Base-by-base conservation (phyloP, 2,329 filamentous ascomycete genomes). In the Trichoderma semiorbis region DNA sequence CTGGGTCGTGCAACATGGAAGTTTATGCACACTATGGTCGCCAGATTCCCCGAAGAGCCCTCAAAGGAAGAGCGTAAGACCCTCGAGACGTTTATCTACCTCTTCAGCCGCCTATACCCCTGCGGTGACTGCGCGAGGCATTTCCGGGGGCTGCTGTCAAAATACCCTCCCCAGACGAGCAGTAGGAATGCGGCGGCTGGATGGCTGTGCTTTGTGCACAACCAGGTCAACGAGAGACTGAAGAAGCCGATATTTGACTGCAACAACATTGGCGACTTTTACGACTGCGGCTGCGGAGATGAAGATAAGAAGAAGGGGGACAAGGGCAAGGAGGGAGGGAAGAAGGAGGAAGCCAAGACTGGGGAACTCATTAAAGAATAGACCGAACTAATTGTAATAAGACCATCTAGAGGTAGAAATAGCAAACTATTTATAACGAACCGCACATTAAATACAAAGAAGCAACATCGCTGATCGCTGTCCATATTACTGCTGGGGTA, bases 221-320 rank as follows among this genome's bases (percentile, higher is more conserved):
- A 92, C 76, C 81, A 88, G 75, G 90, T 92, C 72, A 92, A 92
- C 77, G 85, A 87, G 81, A 83, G 89, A 70, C 81, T 92, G 36
- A 81, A 87, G 76, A 92, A 92, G 80, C 82, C 84, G 5, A 73
- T 85, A 14, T 92, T 92, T 75, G 89, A 92, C 79, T 92, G 90
- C 76, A 87, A 84, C 72, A 88, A 89, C 34, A 90, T 92, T 77
- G 90, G 90, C 18, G 90, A 92, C 76, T 90, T 91, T 78, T 92
- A 92, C 80, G 90, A 92, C 78, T 92, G 90, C 77, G 90, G 90
- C 0, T 92, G 90, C 76, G 90, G 89, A 16, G 90, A 91, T n/a
- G 89, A 90, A 73, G 85, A 85, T 21, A 84, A 85, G 76, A 83
- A 85, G 74, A 83, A 81, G 76, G 39, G 34, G 16, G 77, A 78